Evolutionary conservation across 306 rosid genomes (phyloP).

Genomic region (Ceratonia siliqua): DNA sequence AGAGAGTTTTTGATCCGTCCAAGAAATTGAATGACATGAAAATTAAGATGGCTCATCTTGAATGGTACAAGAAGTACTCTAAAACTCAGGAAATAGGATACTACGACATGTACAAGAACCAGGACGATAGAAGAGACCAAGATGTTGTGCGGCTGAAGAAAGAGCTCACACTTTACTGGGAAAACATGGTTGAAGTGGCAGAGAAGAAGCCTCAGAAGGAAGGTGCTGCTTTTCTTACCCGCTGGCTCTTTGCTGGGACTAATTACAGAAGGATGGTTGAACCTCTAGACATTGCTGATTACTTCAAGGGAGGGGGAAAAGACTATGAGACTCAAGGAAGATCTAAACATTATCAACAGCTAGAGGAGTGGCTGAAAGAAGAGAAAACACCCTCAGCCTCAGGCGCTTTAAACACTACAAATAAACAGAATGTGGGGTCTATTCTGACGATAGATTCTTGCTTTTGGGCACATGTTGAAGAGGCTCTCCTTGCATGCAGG

Average conservation of each 20-base stretch:
- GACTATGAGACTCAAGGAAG: conserved; percentile 35
- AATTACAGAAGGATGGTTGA: conserved; percentile 70
- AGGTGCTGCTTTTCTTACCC: conserved; percentile 25
- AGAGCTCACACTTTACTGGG: conserved; percentile 53
- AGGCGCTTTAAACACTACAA: neutral
- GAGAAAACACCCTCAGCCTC: neutral
- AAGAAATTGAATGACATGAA: conserved; percentile 43
- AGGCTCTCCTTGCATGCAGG: conserved; percentile 47
- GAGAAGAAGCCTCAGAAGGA: conserved; percentile 54
- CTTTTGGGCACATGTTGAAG: conserved; percentile 80
- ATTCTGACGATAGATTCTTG: conserved; percentile 66
- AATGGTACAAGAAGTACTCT: conserved; percentile 58
- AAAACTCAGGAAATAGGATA: conserved; percentile 41
- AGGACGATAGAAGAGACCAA: neutral
- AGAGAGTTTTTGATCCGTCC: conserved; percentile 8
- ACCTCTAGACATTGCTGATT: conserved; percentile 58
- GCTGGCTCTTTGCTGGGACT: conserved; percentile 55
- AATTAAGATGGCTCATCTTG: conserved; percentile 51
- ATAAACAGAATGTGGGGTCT: conserved; percentile 31
- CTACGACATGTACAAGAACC: conserved; percentile 60
- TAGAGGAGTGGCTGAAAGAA: conserved; percentile 48
- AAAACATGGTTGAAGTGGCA: conserved; percentile 46
- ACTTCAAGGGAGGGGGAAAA: conserved; percentile 27
- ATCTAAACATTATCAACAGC: conserved; percentile 36
- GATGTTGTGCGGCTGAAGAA: conserved; percentile 21